Conservation (phyloP, 805 yeast species). For the Kluyveromyces lactis region DNA sequence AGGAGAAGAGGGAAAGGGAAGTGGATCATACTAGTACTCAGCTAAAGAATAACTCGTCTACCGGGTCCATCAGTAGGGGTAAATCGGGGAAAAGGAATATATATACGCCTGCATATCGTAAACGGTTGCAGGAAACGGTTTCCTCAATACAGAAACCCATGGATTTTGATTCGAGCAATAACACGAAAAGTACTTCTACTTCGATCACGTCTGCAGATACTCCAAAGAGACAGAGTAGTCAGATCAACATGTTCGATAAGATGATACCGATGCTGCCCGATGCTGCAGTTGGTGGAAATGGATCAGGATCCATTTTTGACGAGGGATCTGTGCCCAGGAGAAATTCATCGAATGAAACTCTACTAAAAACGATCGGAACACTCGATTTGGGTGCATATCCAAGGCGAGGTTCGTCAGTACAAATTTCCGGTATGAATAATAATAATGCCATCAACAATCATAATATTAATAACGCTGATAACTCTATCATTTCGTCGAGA, state of each 20-base stretch:
- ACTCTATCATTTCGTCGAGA: constrained; percentile 7
- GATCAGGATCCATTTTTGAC: constrained; percentile 3
- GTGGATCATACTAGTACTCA: neutral
- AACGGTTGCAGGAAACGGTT: constrained; percentile 18
- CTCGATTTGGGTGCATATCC: constrained; percentile 25
- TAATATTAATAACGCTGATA: neutral
- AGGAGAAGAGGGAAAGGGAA: constrained; percentile 7
- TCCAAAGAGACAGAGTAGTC: constrained; percentile 11
- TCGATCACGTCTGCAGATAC: constrained; percentile 13
- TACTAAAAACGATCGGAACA: constrained; percentile 16
- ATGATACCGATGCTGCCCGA: constrained; percentile 17
- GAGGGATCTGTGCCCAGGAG: constrained; percentile 1
- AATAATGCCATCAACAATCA: constrained; percentile 7
- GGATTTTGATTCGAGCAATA: constrained; percentile 16
- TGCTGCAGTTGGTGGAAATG: constrained; percentile 7
- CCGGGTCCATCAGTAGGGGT: neutral
- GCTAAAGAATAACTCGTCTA: neutral
- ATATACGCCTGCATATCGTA: constrained; percentile 34
- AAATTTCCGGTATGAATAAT: neutral
- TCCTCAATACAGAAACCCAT: constrained; percentile 17
- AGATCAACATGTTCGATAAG: constrained; percentile 16
- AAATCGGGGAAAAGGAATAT: neutral
- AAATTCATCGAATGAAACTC: constrained; percentile 10
- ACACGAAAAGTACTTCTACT: constrained; percentile 10
- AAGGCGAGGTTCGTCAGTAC: constrained; percentile 16